A percentile compares a stretch with the other conserved stretches of the same genome.
Conservation (phyloP, 345 rosid species). For the Heritiera littoralis region DNA sequence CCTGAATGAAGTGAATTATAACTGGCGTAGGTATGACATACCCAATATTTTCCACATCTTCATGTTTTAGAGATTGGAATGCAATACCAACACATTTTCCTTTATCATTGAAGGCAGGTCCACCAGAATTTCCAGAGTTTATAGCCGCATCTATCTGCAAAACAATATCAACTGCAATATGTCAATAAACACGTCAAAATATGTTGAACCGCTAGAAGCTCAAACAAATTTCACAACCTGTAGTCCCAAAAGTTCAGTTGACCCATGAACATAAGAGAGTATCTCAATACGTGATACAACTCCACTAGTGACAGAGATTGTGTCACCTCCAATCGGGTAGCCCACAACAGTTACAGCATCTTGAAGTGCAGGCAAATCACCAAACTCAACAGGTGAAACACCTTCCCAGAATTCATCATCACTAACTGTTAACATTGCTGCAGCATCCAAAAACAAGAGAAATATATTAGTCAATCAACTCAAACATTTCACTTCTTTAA, state of each 20-base stretch:
- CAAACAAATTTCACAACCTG: slow-evolving; percentile 46
- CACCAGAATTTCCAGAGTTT: slow-evolving; percentile 97
- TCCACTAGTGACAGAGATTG: slow-evolving; percentile 95
- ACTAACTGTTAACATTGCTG: slow-evolving; percentile 74
- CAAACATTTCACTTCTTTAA: neutral
- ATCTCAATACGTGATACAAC: slow-evolving; percentile 95
- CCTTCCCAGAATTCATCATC: slow-evolving; percentile 97
- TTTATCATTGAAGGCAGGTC: slow-evolving; percentile 93
- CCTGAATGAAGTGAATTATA: slow-evolving; percentile 76
- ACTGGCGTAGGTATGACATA: slow-evolving; percentile 97
- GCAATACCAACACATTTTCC: slow-evolving; percentile 95
- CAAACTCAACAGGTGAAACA: slow-evolving; percentile 80
- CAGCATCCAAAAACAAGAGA: slow-evolving; percentile 18
- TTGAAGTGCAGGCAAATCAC: slow-evolving; percentile 90
- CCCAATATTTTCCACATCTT: slow-evolving; percentile 93
- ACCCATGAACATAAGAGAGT: slow-evolving; percentile 85
- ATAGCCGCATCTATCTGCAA: slow-evolving; percentile 95
- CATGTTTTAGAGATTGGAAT: slow-evolving; percentile 93
- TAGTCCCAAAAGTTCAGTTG: slow-evolving; percentile 89
- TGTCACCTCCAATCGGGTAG: slow-evolving; percentile 94
- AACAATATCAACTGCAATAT: slow-evolving; percentile 3
- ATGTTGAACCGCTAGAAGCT: neutral
- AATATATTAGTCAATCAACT: neutral
- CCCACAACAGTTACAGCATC: slow-evolving; percentile 98
- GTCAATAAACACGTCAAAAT: slow-evolving; percentile 8